Evolutionary conservation across 768 basidiomycete genomes (phyloP).

Genomic region (Piloderma croceum): DNA sequence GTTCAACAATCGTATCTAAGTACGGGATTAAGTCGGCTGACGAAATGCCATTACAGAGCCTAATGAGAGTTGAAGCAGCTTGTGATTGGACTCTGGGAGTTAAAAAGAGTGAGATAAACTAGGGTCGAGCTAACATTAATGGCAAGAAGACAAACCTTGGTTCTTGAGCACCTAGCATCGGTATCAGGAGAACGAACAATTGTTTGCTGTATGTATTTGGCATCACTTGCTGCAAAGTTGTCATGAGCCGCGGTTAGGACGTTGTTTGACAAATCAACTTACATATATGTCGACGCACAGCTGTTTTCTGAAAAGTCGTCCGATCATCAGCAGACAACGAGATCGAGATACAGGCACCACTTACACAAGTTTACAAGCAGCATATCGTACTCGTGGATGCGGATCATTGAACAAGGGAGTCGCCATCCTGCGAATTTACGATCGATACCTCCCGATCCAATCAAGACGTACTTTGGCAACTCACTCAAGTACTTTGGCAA

Average conservation of each 20-base stretch:
- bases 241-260: no score
- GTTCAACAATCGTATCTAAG: slow-evolving; percentile 59
- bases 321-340: slow-evolving; percentile 2
- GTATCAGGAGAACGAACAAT: slow-evolving; percentile 65
- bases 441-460: no score
- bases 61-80: slow-evolving; percentile 82
- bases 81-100: slow-evolving; percentile 76
- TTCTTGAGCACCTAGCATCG: slow-evolving; percentile 69
- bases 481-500: slow-evolving; percentile 78
- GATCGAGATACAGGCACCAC: slow-evolving; percentile 15
- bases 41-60: slow-evolving; percentile 85
- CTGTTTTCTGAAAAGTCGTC: slow-evolving; percentile 56
- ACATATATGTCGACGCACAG: slow-evolving; percentile 87
- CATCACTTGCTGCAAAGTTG: slow-evolving; percentile 56
- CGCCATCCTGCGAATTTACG: slow-evolving; percentile 48
- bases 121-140: not conserved
- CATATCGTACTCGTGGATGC: slow-evolving; percentile 68
- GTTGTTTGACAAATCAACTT: slow-evolving; percentile 12
- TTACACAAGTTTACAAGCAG: slow-evolving; percentile 86
- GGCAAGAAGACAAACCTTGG: slow-evolving; percentile 43
- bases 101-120: not conserved
- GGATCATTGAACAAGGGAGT: slow-evolving; percentile 72
- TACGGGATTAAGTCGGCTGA: slow-evolving; percentile 68
- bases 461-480: slow-evolving; percentile 24
- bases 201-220: slow-evolving; percentile 64